Base-by-base conservation (phyloP, 2,329 filamentous ascomycete species). In the Hypoxylon sp. region DNA sequence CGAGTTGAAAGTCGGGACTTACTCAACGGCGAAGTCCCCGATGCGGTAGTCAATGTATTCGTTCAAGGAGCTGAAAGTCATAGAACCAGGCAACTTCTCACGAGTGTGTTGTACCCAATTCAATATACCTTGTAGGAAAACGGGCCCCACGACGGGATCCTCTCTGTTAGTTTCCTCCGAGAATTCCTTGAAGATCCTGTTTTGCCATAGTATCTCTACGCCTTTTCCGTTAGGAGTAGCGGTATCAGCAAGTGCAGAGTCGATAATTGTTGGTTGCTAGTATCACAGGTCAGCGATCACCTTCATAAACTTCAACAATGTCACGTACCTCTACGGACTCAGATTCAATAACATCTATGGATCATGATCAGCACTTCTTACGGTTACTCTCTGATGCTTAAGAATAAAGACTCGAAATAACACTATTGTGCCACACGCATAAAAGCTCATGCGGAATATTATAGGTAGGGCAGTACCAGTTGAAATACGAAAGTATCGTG, bases 41-140 rank as follows among this genome's bases (percentile, higher is more conserved):
- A 65, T 60, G 6, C 63, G 63, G 6, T 61, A 65, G 24, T 51
- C 44, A 17, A 61, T 60, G 24, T 65, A 56, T 13, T 51, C 51
- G 19, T 56, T 44, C 8, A 65, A 46, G 3, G 56, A 51, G 5
- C 26, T 60, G 52, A 65, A 60, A 6, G 13, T 47, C 51, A 65
- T 60, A 3, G 55, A 55, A 24, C 50, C 35, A 1, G 63, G 51
- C 0, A 52, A 29, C n/a, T 46, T 48, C 29, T 65, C n/a, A 14
- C 56, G 63, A 14, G 63, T 65, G 22, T 65, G 46, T 22, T 60
- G 42, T 4, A 65, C 56, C 56, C 56, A 61, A 31, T 24, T 60
- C 33, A 61, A 22, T 33, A 65, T 56, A 11, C 63, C 35, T 6
- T 60, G 48, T 5, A 65, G 14, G 14, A 65, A 26, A 13, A 37